These are phyloP conservation scores for Myotisia sp. DNA, from an alignment of 2,329 filamentous ascomycete species.

Conservation along the genomic window DNA sequence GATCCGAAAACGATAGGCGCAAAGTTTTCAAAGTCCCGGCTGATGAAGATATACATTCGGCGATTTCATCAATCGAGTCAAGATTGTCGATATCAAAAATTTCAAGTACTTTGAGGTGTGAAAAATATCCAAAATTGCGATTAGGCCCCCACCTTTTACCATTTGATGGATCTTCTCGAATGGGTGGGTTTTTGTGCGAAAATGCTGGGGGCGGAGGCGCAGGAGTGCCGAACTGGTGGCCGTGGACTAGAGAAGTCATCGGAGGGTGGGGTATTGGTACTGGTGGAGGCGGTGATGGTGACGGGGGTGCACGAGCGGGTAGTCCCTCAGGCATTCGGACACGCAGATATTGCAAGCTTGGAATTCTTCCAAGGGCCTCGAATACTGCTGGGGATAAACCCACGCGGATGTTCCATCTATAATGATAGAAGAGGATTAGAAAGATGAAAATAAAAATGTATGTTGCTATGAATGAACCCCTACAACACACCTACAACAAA, in stretches of 20 bases:
- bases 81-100: constrained; percentile 49
- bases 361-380: constrained; percentile 41
- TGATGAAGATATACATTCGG: constrained; percentile 41
- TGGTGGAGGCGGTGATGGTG: constrained; percentile 22
- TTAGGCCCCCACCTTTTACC: constrained; percentile 31
- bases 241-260: constrained; percentile 17
- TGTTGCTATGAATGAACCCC: no score
- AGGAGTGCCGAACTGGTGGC: constrained; percentile 13
- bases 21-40: constrained; percentile 41
- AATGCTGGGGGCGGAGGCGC: constrained; percentile 6
- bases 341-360: constrained; percentile 40
- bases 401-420: constrained; percentile 48
- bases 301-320: constrained; percentile 40
- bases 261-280: constrained; percentile 12
- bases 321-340: constrained; percentile 45
- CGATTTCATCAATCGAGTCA: constrained; percentile 43
- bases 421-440: no score
- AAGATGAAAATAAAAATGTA: constrained; percentile 4
- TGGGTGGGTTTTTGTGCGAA: not conserved
- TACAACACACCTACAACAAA: no score
- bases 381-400: constrained; percentile 48
- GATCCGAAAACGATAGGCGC: constrained; percentile 45
- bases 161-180: constrained; percentile 6
- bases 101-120: constrained; percentile 38
- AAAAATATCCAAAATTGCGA: constrained; percentile 41